Conservation (phyloP, 1,139 yeast species). For the Saccharomyces hybrid region DNA sequence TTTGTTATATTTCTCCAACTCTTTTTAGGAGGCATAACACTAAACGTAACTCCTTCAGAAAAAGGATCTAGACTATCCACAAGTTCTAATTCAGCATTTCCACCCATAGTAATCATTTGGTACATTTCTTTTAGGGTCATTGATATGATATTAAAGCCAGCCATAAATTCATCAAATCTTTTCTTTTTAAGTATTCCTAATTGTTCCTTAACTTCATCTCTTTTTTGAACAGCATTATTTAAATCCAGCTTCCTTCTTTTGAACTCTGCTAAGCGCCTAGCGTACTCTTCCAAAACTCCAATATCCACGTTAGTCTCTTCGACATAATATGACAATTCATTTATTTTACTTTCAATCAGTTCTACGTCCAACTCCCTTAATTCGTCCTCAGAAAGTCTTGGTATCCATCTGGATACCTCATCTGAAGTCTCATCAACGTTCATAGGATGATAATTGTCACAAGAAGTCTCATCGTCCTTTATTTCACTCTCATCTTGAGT, state of each 20-base stretch:
- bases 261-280: slow-evolving; percentile 57
- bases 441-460: slow-evolving; percentile 12
- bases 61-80: slow-evolving; percentile 98
- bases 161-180: slow-evolving; percentile 85
- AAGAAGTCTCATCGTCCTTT: slow-evolving; percentile 9
- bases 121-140: slow-evolving; percentile 92
- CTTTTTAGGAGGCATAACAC: slow-evolving; percentile 99
- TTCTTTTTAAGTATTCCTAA: slow-evolving; percentile 67
- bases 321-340: slow-evolving; percentile 49
- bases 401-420: slow-evolving; percentile 27
- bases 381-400: slow-evolving; percentile 46
- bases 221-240: slow-evolving; percentile 54
- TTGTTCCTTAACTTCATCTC: slow-evolving; percentile 58
- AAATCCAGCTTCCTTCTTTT: slow-evolving; percentile 56
- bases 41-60: slow-evolving; percentile 90
- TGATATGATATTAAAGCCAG: slow-evolving; percentile 82
- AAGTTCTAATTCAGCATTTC: slow-evolving; percentile 93
- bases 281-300: slow-evolving; percentile 72
- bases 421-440: slow-evolving; percentile 20
- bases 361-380: slow-evolving; percentile 45
- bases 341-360: slow-evolving; percentile 46
- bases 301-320: slow-evolving; percentile 59
- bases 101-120: slow-evolving; percentile 98
- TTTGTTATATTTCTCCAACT: slow-evolving; percentile 95
- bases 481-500: slow-evolving; percentile 13